Evolutionary conservation across 2,329 filamentous ascomycete species (phyloP).

Genomic region (Penicillium corylophilum): DNA sequence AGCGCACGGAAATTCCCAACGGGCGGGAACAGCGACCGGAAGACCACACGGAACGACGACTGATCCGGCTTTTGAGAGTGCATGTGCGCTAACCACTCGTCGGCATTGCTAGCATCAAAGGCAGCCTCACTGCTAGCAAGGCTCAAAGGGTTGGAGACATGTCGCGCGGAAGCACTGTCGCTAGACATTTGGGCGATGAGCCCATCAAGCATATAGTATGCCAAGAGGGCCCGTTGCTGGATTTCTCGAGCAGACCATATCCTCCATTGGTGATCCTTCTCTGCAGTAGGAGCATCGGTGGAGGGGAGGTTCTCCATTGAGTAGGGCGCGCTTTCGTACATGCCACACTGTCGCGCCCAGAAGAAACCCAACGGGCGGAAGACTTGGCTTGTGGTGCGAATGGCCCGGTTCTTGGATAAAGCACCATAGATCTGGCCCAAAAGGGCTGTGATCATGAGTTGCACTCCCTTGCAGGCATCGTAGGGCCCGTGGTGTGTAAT

Average conservation of each 20-base stretch:
- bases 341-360: conserved; percentile 48
- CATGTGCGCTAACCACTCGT: conserved; percentile 44
- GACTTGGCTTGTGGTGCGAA: conserved; percentile 46
- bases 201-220: conserved; percentile 48
- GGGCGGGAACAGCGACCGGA: conserved; percentile 42
- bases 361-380: conserved; percentile 48
- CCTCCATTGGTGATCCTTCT: conserved; percentile 45
- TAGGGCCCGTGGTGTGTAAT: conserved; percentile 46
- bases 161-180: conserved; percentile 43
- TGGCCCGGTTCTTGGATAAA: conserved; percentile 44
- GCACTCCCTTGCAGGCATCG: conserved; percentile 46
- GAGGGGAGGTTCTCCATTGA: conserved; percentile 36
- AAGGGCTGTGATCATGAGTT: conserved; percentile 45
- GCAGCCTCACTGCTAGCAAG: conserved; percentile 42
- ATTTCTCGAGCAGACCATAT: conserved; percentile 47
- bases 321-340: conserved; percentile 41
- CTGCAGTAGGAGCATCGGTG: conserved; percentile 28
- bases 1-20: conserved; percentile 29
- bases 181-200: conserved; percentile 47
- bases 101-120: conserved; percentile 42
- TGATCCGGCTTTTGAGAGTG: conserved; percentile 29
- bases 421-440: conserved; percentile 47
- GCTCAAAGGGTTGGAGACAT: conserved; percentile 43
- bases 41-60: conserved; percentile 43
- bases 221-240: conserved; percentile 46